Percentiles rank a stretch among this genome's conserved stretches.
These are phyloP conservation scores for Yarrowia keelungensis DNA, from an alignment of 805 yeast species.

Conservation along the genomic window DNA sequence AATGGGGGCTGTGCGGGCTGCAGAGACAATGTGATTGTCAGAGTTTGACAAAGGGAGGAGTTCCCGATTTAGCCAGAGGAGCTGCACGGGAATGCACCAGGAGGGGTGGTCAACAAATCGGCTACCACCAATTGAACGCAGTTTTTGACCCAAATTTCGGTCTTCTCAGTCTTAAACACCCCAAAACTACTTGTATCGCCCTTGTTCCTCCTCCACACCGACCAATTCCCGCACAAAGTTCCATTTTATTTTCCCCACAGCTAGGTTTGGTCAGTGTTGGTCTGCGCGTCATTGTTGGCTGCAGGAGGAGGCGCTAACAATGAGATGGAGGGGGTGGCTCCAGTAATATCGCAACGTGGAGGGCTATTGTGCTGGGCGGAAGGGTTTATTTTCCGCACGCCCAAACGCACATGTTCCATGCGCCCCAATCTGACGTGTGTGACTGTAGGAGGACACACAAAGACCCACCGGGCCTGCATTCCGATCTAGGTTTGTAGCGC, in stretches of 20 bases:
- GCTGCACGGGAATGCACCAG: constrained; percentile 4
- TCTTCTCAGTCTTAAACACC: too few species aligned
- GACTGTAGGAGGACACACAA: not conserved
- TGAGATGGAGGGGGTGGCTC: not conserved
- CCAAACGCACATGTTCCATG: too few species aligned
- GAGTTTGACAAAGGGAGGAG: constrained; percentile 13
- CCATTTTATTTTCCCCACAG: not conserved
- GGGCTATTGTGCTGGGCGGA: too few species aligned
- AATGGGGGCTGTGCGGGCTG: constrained; percentile 27
- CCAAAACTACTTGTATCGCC: too few species aligned
- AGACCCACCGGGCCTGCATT: constrained; percentile 18
- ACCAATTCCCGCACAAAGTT: not conserved
- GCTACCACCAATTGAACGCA: not conserved
- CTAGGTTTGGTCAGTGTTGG: too few species aligned
- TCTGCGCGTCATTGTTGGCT: constrained; percentile 1
- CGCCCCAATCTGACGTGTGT: too few species aligned
- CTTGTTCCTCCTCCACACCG: too few species aligned
- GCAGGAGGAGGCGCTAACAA: not conserved
- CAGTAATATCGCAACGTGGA: not conserved
- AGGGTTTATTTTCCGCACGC: too few species aligned
- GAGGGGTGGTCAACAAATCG: not conserved
- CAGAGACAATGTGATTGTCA: constrained; percentile 25
- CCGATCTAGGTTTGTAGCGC: constrained; percentile 14
- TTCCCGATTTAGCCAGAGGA: not conserved
- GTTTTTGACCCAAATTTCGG: too few species aligned